Evolutionary conservation across 768 basidiomycete genomes (phyloP), one percentile per base, ranked within the genome.

Genomic region (Pleurotus cornucopiae): DNA sequence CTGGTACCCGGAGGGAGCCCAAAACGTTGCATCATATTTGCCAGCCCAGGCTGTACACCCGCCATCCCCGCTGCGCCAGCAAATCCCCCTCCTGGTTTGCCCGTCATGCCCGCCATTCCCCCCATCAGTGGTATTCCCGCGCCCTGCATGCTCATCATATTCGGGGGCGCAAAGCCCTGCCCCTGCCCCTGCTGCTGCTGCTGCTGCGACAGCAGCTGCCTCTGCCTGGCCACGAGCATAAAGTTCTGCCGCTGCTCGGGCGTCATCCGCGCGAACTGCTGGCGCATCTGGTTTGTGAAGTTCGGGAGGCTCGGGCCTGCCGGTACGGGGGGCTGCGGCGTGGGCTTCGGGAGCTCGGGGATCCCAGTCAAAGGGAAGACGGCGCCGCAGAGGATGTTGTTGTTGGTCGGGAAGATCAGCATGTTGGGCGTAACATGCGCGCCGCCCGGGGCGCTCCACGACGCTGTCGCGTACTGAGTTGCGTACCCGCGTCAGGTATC

Each of bases 281-380:
- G 41, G n/a, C 41, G 20, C 20, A 44, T 44, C 41, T 44, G n/a
- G 41, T 44, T 44, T 2, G 41, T 44, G 41, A 44, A 44, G 20
- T 13, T n/a, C 14, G 30, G 30, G 30, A 34, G 30, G 30, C 3
- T 34, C 30, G 30, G 30, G 30, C 30, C 30, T 11, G 30, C 7
- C 1, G 20, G 41, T 1, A 21, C 41, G 6, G n/a, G 14, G 7
- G 41, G n/a, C 41, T 11, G 41, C 41, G 20, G 41, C n/a, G 41
- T 6, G n/a, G 66, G 54, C 30, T 67, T 65, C 5, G 72, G 73
- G 38, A 70, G 46, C 38, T 72, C 71, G 0, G 79, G 76, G 20
- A 80, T 64, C 6, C 75, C 76, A 0, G 71, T 72, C 11, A 61
- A 21, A 5, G 69, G 67, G 58, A 80, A 81, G 49, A 71, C 66